Conservation (phyloP, 2,329 filamentous ascomycete species). For the Lachnellula arida region DNA sequence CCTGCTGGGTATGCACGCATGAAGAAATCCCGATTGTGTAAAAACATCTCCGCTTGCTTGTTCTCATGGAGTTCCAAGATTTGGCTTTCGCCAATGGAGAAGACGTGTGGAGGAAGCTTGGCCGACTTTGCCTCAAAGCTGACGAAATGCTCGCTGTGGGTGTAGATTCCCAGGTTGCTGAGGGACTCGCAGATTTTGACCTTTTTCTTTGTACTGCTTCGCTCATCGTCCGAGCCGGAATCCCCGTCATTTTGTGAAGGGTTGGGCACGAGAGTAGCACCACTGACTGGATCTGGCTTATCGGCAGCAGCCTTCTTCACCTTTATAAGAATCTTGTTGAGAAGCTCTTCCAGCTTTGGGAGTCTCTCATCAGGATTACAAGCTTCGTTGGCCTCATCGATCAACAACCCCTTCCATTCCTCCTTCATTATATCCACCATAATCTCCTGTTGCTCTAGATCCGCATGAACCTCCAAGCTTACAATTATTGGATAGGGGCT, state of each 20-base stretch:
- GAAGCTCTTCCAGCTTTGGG: conserved; percentile 66
- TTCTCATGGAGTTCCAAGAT: conserved; percentile 59
- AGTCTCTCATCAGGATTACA: conserved; percentile 48
- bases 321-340: conserved; percentile 78
- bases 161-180: conserved; percentile 76
- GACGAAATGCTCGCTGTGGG: conserved; percentile 76
- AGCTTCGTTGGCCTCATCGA: conserved; percentile 51
- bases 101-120: conserved; percentile 60
- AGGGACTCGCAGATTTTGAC: conserved; percentile 64
- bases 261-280: conserved; percentile 18
- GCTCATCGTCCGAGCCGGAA: conserved; percentile 31
- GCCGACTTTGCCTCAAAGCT: conserved; percentile 61
- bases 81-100: conserved; percentile 59
- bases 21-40: conserved; percentile 75
- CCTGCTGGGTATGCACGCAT: conserved; percentile 89
- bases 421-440: conserved; percentile 95
- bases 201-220: conserved; percentile 27
- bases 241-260: conserved; percentile 20
- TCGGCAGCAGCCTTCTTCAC: conserved; percentile 53
- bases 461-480: conserved; percentile 86
- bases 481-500: conserved; percentile 82
- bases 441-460: conserved; percentile 74
- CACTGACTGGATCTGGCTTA: conserved; percentile 12
- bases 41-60: conserved; percentile 58
- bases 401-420: conserved; percentile 71